Conservation (phyloP, 2,329 filamentous ascomycete species). For the Colletotrichum karsti region DNA sequence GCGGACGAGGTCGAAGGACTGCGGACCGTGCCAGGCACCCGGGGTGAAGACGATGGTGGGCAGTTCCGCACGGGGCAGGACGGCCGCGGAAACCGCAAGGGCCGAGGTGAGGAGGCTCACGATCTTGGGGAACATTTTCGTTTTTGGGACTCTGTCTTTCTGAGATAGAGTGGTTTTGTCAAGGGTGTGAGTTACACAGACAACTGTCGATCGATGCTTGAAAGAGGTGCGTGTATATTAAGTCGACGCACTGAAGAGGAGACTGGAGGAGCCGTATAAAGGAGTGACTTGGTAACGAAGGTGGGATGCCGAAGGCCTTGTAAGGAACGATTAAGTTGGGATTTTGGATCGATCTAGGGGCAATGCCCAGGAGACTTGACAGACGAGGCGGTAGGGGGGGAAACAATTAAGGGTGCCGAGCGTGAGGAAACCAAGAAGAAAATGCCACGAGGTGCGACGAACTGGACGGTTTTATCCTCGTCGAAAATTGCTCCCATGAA, state of each 20-base stretch:
- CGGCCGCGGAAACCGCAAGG: slow-evolving; percentile 9
- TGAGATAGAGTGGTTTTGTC: background rate
- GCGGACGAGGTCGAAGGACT: slow-evolving; percentile 39
- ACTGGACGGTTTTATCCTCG: slow-evolving; percentile 6
- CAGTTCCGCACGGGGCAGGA: background rate
- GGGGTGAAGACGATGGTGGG: slow-evolving; percentile 45
- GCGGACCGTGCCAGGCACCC: slow-evolving; percentile 47
- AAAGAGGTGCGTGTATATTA: background rate
- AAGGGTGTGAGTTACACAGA: background rate
- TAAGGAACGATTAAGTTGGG: slow-evolving; percentile 6
- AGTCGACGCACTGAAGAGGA: background rate
- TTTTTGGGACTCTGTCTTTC: background rate
- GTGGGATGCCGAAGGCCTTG: background rate
- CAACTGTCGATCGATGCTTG: slow-evolving; percentile 8
- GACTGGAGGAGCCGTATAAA: background rate
- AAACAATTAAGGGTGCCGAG: background rate
- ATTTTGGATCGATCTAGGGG: background rate
- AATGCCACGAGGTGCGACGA: background rate
- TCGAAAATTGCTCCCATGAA: background rate
- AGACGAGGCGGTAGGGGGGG: background rate
- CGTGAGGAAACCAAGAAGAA: background rate
- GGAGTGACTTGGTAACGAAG: background rate
- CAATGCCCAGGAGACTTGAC: background rate
- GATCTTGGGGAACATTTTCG: slow-evolving; percentile 15
- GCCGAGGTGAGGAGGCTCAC: background rate